Base-by-base conservation (phyloP, 306 rosid genomes). In the Quercus mongolica region DNA sequence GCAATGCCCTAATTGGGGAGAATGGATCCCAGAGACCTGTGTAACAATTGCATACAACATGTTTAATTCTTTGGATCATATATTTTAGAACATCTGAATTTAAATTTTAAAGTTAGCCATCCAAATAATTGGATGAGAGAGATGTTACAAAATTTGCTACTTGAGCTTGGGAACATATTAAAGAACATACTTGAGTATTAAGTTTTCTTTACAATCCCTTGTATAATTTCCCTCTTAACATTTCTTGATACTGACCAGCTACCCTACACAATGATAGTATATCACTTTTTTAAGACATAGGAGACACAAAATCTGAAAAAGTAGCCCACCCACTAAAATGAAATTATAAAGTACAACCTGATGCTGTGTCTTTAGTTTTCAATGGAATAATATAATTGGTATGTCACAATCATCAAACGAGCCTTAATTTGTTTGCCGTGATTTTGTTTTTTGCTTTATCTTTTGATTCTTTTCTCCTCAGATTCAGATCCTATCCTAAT, bases 1-100 rank as follows among this genome's bases (percentile, higher is more conserved):
- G 79, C 97, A 94, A 88, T 18, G 94, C 88, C 73, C 92, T 89
- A 93, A 89, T 87, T 7, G 97, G 92, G 26, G 92, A 89, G 83
- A 90, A 59, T 0, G 97, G 93, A 49, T 94, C 98, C 69, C 92
- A 65, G 12, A 92, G 30, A 9, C 96, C 98, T 92, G 75, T 46
- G 67, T 51, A 62, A 19, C 4, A 2, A 6, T 1, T 23, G 6
- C 3, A 5, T 6, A 38, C 10, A 41, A 38, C 10, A 41, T 5
- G 5, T 15, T 62, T 26, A 11, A 31, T 25, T 62, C 0, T 62
- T 12, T 61, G 35, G 63, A 30, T 23, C 26, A 21, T 44, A 11
- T 44, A 26, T 25, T 61, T 25, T 7, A 13, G 1, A 14, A 25
- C 33, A 62, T 26, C 14, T 25, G 28, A 0, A 12, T 62, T 62